Conservation (phyloP, 23 red algal genomes). For the Porphyridium purpureum region DNA sequence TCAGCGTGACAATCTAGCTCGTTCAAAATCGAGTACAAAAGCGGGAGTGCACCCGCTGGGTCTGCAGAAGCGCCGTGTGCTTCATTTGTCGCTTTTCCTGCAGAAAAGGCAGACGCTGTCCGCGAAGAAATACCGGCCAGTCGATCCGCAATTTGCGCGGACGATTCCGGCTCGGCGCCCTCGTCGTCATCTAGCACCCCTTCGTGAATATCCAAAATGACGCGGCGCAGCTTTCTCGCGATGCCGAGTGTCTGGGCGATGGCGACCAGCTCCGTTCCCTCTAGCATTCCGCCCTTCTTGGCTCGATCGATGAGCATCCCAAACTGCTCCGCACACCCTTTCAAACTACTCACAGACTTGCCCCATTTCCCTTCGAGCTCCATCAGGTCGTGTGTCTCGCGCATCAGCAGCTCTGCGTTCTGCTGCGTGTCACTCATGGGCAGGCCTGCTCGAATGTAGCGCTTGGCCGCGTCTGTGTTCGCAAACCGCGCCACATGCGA, state of each 20-base stretch:
- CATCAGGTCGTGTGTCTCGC: conserved; percentile 22
- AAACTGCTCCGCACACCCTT: conserved; percentile 2
- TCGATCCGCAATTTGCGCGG: neutral
- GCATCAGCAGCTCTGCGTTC: conserved; percentile 21
- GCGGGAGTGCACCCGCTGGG: neutral
- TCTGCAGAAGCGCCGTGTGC: neutral
- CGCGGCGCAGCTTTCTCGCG: conserved; percentile 15
- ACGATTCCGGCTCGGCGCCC: neutral
- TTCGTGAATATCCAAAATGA: conserved; percentile 9
- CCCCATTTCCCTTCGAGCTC: conserved; percentile 9
- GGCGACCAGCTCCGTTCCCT: conserved; percentile 23
- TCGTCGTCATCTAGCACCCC: neutral
- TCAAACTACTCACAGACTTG: no score
- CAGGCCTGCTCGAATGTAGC: neutral
- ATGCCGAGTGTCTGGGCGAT: conserved; percentile 31
- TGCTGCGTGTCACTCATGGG: conserved; percentile 8
- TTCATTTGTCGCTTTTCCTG: neutral
- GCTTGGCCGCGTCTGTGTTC: conserved; percentile 14
- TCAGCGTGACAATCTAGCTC: conserved; percentile 16
- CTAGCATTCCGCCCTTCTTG: conserved; percentile 15
- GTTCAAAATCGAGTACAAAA: conserved; percentile 10
- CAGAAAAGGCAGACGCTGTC: neutral
- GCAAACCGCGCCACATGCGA: conserved; percentile 10
- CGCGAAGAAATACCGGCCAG: neutral
- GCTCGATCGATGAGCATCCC: conserved; percentile 10